Evolutionary conservation across 306 rosid species (phyloP), one percentile per base, ranked within the genome.

Genomic region (Acacia melanoxylon): DNA sequence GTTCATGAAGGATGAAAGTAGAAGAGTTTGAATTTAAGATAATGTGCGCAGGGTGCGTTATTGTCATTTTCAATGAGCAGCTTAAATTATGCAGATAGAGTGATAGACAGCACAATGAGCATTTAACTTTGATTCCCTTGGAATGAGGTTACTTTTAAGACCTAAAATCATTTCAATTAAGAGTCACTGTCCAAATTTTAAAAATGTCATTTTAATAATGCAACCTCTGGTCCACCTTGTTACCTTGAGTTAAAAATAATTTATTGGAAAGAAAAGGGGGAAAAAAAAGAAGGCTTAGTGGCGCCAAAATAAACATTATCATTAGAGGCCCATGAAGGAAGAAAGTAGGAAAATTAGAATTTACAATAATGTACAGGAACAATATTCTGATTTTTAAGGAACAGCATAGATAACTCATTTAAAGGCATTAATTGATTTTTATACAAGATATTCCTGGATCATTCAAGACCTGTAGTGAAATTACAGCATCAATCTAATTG

Each of bases 321-420:
- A 12, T 52, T 52, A 33, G 42, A 51, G 46, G 49, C 20, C 66
- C 65, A 52, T 12, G 25, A 74, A 22, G 69, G 40, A 14, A 37
- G 54, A 58, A 75, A 56, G 16, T 10, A 61, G 35, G 59, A 69
- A 49, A 44, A 33, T 58, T 77, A 31, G 67, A 61, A 49, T 59
- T 46, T 58, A 35, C 49, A 68, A 72, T 19, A 42, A 48, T 41
- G 77, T 54, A 42, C 51, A 27, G 58, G 46, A 41, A 20, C 16
- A 61, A 25, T 61, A 61, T 27, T 27, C 2, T 25, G 13, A 74
- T 66, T 66, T 79, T 75, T 63, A 83, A 72, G 22, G 12, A 71
- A 78, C 69, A 78, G 27, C n/a, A 62, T 49, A 35, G 29, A 14
- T n/a, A 5, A 72, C 46, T 14, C 40, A 8, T 29, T 52, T 37